Evolutionary conservation across 2,329 filamentous ascomycete species (phyloP).

Genomic region (Alternaria brassicicola): DNA sequence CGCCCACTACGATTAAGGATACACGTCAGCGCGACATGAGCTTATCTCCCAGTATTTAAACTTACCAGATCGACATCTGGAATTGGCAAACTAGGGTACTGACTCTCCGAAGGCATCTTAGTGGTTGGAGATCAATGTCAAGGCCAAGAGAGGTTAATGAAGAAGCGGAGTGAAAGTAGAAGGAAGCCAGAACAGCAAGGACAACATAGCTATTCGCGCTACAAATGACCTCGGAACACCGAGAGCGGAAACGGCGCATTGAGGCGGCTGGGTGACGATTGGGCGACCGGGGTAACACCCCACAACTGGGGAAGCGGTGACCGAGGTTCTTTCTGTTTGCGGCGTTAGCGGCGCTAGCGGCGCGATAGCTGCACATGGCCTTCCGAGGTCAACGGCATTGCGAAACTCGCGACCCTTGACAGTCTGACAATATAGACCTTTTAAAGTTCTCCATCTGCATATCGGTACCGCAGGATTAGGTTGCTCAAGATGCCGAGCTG

Average conservation of each 20-base stretch:
- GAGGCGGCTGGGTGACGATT: constrained; percentile 22
- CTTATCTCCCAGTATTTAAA: neutral
- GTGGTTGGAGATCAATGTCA: constrained; percentile 4
- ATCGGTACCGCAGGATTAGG: neutral
- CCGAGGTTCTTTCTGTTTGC: constrained; percentile 31
- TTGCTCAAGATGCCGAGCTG: constrained; percentile 47
- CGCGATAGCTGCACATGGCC: neutral
- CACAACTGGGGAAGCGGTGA: constrained; percentile 13
- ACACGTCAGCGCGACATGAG: neutral
- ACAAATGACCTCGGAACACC: constrained; percentile 16
- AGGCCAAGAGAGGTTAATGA: neutral
- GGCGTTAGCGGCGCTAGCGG: constrained; percentile 23
- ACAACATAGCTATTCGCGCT: constrained; percentile 14
- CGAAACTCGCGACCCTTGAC: neutral
- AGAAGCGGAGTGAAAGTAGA: constrained; percentile 9
- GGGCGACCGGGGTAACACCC: constrained; percentile 18
- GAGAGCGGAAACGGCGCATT: constrained; percentile 14
- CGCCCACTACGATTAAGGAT: constrained; percentile 59
- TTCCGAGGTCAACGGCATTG: constrained; percentile 28
- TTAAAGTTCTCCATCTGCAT: neutral
- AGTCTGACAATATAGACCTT: neutral
- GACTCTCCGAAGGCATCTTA: constrained; percentile 73
- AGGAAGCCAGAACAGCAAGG: constrained; percentile 10
- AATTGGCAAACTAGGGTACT: constrained; percentile 69
- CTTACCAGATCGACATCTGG: constrained; percentile 70